Conservation (phyloP, 305 asterid species). For the Solanum aculeatissimum region DNA sequence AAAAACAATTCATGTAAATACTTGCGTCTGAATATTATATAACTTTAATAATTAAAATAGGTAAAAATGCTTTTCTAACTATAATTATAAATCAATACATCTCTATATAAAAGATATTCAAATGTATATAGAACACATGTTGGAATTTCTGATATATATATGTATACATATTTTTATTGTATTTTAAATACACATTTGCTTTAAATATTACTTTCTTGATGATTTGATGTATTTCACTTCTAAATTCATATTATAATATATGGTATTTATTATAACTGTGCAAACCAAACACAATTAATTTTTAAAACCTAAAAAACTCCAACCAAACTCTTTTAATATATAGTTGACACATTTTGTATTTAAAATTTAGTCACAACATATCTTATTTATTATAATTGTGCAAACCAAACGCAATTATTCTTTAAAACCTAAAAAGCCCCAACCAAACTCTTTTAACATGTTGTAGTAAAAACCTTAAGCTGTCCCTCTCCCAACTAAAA, state of each 20-base stretch:
- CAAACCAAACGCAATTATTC: background rate
- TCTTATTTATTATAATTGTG: no score
- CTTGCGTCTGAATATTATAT: background rate
- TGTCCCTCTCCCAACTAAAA: background rate
- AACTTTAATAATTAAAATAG: background rate
- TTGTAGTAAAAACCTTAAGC: background rate
- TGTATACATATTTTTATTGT: no score
- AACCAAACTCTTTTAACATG: background rate
- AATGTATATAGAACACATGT: background rate
- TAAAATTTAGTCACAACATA: no score
- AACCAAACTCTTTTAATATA: background rate
- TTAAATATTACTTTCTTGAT: background rate
- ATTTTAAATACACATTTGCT: background rate
- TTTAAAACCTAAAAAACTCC: background rate
- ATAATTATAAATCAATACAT: background rate
- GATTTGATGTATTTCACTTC: background rate
- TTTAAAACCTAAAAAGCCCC: background rate
- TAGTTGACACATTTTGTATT: no score
- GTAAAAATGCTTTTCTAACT: background rate
- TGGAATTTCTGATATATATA: background rate
- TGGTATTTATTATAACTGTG: background rate
- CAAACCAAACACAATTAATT: background rate
- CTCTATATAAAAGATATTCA: background rate
- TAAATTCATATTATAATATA: background rate
- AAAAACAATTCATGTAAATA: background rate